Evolutionary conservation across 169 alveolate species (phyloP).

Genomic region (Plasmodium cynomolgi): DNA sequence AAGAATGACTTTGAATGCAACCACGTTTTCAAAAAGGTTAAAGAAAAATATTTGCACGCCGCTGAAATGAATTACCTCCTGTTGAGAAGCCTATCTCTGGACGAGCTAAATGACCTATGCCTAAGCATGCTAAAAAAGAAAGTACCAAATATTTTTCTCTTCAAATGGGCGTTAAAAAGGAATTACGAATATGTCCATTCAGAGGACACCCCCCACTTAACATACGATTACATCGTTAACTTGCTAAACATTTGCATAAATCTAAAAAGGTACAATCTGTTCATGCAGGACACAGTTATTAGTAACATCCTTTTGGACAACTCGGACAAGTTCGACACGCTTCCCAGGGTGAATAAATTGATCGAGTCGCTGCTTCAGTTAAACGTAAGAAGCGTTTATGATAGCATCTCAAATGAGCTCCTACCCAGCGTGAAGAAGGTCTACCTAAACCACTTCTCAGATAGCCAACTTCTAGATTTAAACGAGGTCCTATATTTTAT

Average conservation of each 20-base stretch:
- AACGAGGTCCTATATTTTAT: constrained; percentile 29
- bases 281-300: constrained; percentile 9
- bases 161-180: constrained; percentile 22
- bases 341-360: constrained; percentile 24
- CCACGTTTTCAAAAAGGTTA: constrained; percentile 40
- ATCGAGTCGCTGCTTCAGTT: constrained; percentile 3
- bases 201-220: background rate
- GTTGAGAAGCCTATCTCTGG: constrained; percentile 26
- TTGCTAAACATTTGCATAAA: constrained; percentile 12
- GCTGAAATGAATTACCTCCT: constrained; percentile 18
- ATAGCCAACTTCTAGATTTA: constrained; percentile 7
- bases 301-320: constrained; percentile 34
- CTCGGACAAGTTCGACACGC: constrained; percentile 10
- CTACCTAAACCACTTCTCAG: constrained; percentile 14
- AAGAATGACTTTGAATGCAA: constrained; percentile 17
- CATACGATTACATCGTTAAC: constrained; percentile 28
- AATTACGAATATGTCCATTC: constrained; percentile 40
- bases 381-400: constrained; percentile 4
- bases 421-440: background rate
- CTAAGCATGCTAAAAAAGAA: constrained; percentile 51
- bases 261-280: constrained; percentile 48
- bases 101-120: constrained; percentile 61
- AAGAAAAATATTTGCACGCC: constrained; percentile 47
- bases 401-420: background rate
- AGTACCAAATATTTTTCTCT: constrained; percentile 30